Conservation (phyloP, 1,139 yeast genomes). For the Saccharomyces hybrid region DNA sequence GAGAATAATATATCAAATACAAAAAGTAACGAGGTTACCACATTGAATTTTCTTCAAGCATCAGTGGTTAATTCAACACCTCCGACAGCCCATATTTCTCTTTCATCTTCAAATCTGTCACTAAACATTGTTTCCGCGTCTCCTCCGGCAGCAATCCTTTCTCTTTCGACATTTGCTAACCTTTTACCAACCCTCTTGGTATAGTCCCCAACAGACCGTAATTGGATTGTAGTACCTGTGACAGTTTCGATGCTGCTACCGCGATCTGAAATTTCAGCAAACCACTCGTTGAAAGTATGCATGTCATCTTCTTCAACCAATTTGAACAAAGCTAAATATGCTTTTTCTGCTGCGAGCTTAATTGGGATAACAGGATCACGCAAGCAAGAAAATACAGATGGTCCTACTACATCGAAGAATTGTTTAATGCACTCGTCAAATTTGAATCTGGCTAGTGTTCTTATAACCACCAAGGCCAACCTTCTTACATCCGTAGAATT, state of each 20-base stretch:
- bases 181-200: conserved; percentile 81
- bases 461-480: conserved; percentile 62
- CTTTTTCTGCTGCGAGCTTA: conserved; percentile 90
- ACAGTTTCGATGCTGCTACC: conserved; percentile 34
- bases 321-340: conserved; percentile 64
- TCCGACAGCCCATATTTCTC: conserved; percentile 84
- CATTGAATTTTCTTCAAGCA: neutral
- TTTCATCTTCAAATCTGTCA: conserved; percentile 79
- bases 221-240: conserved; percentile 45
- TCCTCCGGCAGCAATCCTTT: conserved; percentile 83
- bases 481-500: conserved; percentile 76
- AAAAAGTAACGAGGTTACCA: too few species aligned
- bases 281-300: conserved; percentile 56
- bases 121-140: conserved; percentile 80
- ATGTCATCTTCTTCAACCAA: conserved; percentile 66
- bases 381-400: conserved; percentile 73
- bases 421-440: conserved; percentile 44
- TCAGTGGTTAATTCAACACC: conserved; percentile 42
- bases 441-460: conserved; percentile 66
- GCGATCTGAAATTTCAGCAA: conserved; percentile 26
- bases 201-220: conserved; percentile 79
- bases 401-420: conserved; percentile 51
- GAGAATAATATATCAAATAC: neutral
- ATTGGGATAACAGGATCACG: conserved; percentile 85
- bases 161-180: conserved; percentile 78